phyloP scores from a whole-genome alignment of 371 early-diverging fungal species.

The Apophysomyces variabilis region DNA sequence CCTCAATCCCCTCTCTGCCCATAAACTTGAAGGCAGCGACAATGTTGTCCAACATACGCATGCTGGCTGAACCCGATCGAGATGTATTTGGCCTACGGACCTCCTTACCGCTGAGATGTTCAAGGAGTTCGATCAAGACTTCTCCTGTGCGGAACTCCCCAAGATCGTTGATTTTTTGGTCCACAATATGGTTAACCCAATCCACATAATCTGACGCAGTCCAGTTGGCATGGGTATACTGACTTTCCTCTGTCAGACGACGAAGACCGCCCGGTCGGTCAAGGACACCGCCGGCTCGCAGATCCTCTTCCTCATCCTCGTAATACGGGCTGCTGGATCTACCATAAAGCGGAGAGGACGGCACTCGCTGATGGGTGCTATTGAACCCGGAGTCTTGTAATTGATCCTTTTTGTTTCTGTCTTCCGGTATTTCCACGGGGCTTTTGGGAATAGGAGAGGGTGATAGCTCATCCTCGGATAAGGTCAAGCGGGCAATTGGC shows the following conservation, averaged over 20 bases:
- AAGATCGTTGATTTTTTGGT: conserved; percentile 24
- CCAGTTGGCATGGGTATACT: neutral
- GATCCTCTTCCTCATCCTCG: conserved; percentile 34
- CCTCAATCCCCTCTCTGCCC: conserved; percentile 57
- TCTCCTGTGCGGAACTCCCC: conserved; percentile 56
- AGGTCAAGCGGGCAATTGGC: conserved; percentile 10
- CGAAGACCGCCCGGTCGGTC: conserved; percentile 23
- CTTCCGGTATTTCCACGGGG: neutral
- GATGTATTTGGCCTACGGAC: conserved; percentile 34
- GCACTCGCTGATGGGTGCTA: conserved; percentile 14
- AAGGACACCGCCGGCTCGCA: conserved; percentile 6
- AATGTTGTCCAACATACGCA: conserved; percentile 50
- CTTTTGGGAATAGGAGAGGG: neutral
- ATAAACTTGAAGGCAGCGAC: conserved; percentile 64
- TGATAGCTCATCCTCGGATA: conserved; percentile 19
- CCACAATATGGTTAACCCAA: conserved; percentile 56
- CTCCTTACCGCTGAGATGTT: conserved; percentile 50
- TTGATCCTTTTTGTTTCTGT: conserved; percentile 8
- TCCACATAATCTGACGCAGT: conserved; percentile 36
- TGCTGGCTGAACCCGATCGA: conserved; percentile 27
- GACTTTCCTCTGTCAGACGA: conserved; percentile 25
- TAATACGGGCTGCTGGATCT: conserved; percentile 11
- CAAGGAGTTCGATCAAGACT: conserved; percentile 53
- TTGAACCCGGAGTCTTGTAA: conserved; percentile 25
- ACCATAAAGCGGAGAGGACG: conserved; percentile 13